Base-by-base conservation (phyloP, 202 grass and related monocot genomes). In the Setaria viridis region DNA sequence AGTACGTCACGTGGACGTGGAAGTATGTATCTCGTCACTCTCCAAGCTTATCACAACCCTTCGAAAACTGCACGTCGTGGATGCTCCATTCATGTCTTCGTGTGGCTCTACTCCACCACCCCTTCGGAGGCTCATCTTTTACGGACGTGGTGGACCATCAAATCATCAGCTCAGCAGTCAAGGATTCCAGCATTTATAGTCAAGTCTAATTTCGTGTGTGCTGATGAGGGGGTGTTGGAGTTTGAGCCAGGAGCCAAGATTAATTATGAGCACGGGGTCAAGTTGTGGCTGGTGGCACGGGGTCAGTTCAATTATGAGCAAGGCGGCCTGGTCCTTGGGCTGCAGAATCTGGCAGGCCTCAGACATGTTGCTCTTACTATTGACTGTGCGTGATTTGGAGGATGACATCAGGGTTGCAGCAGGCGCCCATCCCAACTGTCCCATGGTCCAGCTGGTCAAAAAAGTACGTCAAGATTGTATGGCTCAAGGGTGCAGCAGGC, bases 271-370 rank as follows among this genome's bases (percentile, higher is more conserved):
- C n/a, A n/a, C n/a, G n/a, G 3, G 19, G 7, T 81, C 11, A 41
- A 17, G 16, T 3, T 81, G 11, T 0, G 0, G 0, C 9, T 76
- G 19, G 0, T 0, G 11, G 35, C 19, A 42, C 5, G 11, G 19
- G 42, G 10, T 5, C 53, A 59, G 39, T 16, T 25, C 15, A 21
- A 29, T 29, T 63, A 63, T 33, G 60, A 6, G 33, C 9, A 42
- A 4, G 72, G 51, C 19, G 54, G 10, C 35, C 35, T 15, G 7
- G 19, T 60, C 43, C 6, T 48, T 33, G 76, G 76, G 57, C 12
- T 78, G 13, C 14, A 78, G 3, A 21, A 78, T 47, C 57, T 62
- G 45, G 32, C 4, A 63, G n/a, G 41, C 21, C 57, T 48, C 76
- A 47, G 33, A 25, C n/a, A 41, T 77, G 1, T 62, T 20, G 3